A percentile compares a stretch with the other conserved stretches of the same genome.
These are phyloP conservation scores for Pestalotiopsis sp. DNA, from an alignment of 2,329 filamentous ascomycete genomes.

Conservation along the genomic window DNA sequence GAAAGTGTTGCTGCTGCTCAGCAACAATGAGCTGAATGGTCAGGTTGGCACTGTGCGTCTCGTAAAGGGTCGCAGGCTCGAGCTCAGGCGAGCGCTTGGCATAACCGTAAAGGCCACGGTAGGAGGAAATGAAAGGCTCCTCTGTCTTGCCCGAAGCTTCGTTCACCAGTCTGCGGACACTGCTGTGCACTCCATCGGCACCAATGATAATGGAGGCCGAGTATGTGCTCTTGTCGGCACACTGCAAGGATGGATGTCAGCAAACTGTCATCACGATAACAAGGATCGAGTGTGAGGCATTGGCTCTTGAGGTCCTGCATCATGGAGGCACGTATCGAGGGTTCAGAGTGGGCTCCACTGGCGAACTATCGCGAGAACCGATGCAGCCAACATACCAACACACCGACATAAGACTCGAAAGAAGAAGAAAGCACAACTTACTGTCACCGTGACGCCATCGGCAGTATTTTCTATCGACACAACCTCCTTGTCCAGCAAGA, in stretches of 20 bases:
- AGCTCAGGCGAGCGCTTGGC: slow-evolving; percentile 12
- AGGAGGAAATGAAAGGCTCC: slow-evolving; percentile 24
- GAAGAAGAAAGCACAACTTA: background rate
- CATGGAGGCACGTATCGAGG: background rate
- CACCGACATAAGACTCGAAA: slow-evolving; percentile 18
- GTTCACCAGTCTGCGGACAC: slow-evolving; percentile 33
- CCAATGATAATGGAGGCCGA: slow-evolving; percentile 41
- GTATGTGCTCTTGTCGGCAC: slow-evolving; percentile 35
- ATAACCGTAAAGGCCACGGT: slow-evolving; percentile 23
- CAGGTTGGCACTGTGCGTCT: slow-evolving; percentile 17
- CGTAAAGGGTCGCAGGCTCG: slow-evolving; percentile 12
- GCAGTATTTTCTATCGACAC: slow-evolving; percentile 11
- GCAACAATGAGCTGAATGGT: slow-evolving; percentile 27
- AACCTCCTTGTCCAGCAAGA: slow-evolving; percentile 14
- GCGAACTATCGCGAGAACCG: background rate
- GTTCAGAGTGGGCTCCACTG: background rate
- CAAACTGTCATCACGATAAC: slow-evolving; percentile 25
- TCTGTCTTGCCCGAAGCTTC: slow-evolving; percentile 15
- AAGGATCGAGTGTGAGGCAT: background rate
- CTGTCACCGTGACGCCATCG: slow-evolving; percentile 12
- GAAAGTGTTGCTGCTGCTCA: slow-evolving; percentile 16
- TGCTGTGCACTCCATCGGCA: slow-evolving; percentile 43
- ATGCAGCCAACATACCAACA: background rate
- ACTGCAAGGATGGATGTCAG: slow-evolving; percentile 22
- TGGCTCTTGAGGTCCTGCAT: background rate